Evolutionary conservation across 78 protist genomes (phyloP).

Genomic region (Dictyostelium brefeldianum): DNA sequence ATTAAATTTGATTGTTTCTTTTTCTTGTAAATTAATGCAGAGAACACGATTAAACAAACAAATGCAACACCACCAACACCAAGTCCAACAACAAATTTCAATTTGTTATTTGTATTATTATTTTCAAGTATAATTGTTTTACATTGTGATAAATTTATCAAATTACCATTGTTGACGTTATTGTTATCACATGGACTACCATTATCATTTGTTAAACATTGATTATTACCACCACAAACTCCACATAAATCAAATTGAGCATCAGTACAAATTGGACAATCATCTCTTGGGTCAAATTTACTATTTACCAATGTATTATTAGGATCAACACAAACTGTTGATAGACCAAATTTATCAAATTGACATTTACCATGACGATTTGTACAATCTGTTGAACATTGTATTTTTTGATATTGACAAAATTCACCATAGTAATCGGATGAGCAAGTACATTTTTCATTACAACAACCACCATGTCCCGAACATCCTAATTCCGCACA

Average conservation of each 20-base stretch:
- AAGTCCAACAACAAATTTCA: not conserved
- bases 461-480: slow-evolving; percentile 72
- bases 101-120: not conserved
- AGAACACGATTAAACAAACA: not conserved
- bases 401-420: slow-evolving; percentile 30
- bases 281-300: not conserved
- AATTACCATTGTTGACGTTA: too few species aligned
- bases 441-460: slow-evolving; percentile 50
- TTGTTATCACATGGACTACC: not conserved
- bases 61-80: not conserved
- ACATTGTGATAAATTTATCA: not conserved
- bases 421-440: slow-evolving; percentile 32
- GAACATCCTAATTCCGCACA: slow-evolving; percentile 9
- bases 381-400: slow-evolving; percentile 22
- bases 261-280: not conserved
- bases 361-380: slow-evolving; percentile 53
- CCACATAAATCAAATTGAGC: slow-evolving; percentile 27
- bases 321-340: not conserved
- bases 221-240: slow-evolving; percentile 39
- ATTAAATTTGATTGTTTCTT: not conserved
- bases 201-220: not conserved
- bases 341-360: slow-evolving; percentile 25
- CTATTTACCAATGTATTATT: not conserved
- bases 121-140: not conserved
- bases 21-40: not conserved